These are phyloP conservation scores for Penicillium freii DNA, from an alignment of 2,329 filamentous ascomycete genomes.

Conservation along the genomic window DNA sequence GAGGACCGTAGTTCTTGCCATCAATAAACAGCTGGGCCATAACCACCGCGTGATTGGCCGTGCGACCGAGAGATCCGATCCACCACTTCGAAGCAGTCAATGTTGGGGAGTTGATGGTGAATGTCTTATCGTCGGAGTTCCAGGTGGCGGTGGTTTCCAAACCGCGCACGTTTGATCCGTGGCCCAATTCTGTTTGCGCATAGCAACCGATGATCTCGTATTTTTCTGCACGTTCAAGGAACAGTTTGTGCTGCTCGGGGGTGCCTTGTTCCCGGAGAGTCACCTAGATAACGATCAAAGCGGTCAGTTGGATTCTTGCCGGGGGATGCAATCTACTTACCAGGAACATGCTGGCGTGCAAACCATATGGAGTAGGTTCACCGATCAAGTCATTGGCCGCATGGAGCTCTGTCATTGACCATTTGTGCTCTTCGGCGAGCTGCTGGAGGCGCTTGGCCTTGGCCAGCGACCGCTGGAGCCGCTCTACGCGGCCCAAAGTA, in stretches of 20 bases:
- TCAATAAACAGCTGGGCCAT: constrained; percentile 72
- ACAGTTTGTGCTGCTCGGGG: constrained; percentile 70
- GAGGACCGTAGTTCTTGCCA: constrained; percentile 69
- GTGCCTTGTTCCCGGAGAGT: constrained; percentile 70
- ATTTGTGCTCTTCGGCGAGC: constrained; percentile 64
- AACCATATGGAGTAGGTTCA: constrained; percentile 70
- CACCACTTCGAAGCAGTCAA: constrained; percentile 80
- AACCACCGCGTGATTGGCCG: constrained; percentile 73
- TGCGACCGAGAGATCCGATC: constrained; percentile 74
- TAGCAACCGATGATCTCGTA: constrained; percentile 78
- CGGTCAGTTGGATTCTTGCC: constrained; percentile 10
- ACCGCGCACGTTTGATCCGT: constrained; percentile 73
- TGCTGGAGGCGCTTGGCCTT: constrained; percentile 69
- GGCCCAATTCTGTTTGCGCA: constrained; percentile 76
- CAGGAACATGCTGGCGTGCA: constrained; percentile 70
- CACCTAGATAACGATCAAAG: constrained; percentile 44
- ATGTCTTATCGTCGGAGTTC: constrained; percentile 71
- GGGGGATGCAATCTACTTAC: constrained; percentile 37
- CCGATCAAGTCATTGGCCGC: constrained; percentile 67
- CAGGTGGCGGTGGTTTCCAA: constrained; percentile 72
- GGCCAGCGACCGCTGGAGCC: constrained; percentile 67
- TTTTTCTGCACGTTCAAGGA: constrained; percentile 65
- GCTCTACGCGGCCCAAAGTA: constrained; percentile 66
- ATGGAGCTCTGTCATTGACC: constrained; percentile 63
- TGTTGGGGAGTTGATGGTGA: constrained; percentile 69